Percentiles rank a stretch among this genome's conserved stretches.
Evolutionary conservation across 331 rosid species (phyloP).

Genomic region (Quercus lobata): DNA sequence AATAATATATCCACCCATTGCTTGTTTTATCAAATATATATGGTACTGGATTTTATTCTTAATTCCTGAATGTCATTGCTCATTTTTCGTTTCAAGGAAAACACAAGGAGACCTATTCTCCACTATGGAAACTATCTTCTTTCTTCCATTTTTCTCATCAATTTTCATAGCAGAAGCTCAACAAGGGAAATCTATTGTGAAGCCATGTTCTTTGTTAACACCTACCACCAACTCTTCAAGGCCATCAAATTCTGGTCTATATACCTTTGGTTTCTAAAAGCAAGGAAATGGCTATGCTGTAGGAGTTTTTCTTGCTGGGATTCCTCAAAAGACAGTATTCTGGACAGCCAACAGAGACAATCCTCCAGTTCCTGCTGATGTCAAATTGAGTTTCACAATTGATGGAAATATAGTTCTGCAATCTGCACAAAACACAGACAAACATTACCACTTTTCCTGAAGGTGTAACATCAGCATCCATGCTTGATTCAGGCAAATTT

Average conservation of each 20-base stretch:
- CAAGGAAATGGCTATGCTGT: slow-evolving; percentile 29
- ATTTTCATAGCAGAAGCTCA: slow-evolving; percentile 5
- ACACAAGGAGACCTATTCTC: no score
- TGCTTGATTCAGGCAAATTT: slow-evolving; percentile 56
- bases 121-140: background rate
- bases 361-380: slow-evolving; percentile 25
- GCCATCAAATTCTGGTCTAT: slow-evolving; percentile 38
- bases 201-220: slow-evolving; percentile 16
- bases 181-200: slow-evolving; percentile 10
- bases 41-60: no score
- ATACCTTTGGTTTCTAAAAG: slow-evolving; percentile 51
- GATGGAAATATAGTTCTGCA: slow-evolving; percentile 28
- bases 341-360: slow-evolving; percentile 47
- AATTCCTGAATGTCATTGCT: no score
- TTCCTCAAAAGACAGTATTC: slow-evolving; percentile 10
- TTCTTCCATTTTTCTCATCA: background rate
- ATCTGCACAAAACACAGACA: background rate
- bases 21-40: no score
- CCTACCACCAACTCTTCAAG: slow-evolving; percentile 16
- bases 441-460: background rate
- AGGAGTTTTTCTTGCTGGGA: slow-evolving; percentile 27
- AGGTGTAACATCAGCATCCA: slow-evolving; percentile 39
- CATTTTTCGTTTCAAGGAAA: no score
- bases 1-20: no score
- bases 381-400: slow-evolving; percentile 23